phyloP scores from a whole-genome alignment of 2,329 filamentous ascomycete genomes.

The Aspergillus udagawae region DNA sequence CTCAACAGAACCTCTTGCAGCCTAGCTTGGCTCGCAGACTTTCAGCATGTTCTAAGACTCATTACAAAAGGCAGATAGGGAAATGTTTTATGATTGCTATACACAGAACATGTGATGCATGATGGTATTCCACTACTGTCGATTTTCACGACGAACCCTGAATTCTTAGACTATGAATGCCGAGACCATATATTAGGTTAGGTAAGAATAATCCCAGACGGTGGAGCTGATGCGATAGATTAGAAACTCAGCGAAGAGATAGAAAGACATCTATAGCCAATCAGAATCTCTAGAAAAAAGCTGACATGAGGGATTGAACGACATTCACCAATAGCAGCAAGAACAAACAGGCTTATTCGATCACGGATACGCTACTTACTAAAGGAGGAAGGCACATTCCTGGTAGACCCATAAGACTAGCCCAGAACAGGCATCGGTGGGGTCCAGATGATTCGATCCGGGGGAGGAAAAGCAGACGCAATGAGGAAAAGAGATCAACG shows the following conservation, averaged over 20 bases:
- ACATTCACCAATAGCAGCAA: conserved; percentile 18
- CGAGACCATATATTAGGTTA: conserved; percentile 2
- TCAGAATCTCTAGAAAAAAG: conserved; percentile 10
- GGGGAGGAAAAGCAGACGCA: conserved; percentile 13
- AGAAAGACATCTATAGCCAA: conserved; percentile 10
- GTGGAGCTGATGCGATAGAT: conserved; percentile 5
- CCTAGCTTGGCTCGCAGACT: too few species aligned
- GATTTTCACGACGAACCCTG: background rate
- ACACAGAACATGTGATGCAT: background rate
- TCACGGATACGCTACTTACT: conserved; percentile 14
- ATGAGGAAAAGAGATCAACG: background rate
- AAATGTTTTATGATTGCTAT: background rate
- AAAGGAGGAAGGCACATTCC: conserved; percentile 19
- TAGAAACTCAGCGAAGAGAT: background rate
- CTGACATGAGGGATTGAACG: conserved; percentile 11
- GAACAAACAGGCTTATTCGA: conserved; percentile 26
- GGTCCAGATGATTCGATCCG: conserved; percentile 24
- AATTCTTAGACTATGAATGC: background rate
- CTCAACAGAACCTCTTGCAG: too few species aligned
- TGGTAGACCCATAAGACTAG: conserved; percentile 20
- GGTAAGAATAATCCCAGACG: background rate
- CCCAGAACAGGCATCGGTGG: conserved; percentile 25
- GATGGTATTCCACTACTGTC: too few species aligned
- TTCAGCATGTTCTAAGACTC: too few species aligned
- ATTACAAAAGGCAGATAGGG: too few species aligned